Evolutionary conservation across 805 yeast species (phyloP).

Genomic region (Schwanniomyces vanrijiae): DNA sequence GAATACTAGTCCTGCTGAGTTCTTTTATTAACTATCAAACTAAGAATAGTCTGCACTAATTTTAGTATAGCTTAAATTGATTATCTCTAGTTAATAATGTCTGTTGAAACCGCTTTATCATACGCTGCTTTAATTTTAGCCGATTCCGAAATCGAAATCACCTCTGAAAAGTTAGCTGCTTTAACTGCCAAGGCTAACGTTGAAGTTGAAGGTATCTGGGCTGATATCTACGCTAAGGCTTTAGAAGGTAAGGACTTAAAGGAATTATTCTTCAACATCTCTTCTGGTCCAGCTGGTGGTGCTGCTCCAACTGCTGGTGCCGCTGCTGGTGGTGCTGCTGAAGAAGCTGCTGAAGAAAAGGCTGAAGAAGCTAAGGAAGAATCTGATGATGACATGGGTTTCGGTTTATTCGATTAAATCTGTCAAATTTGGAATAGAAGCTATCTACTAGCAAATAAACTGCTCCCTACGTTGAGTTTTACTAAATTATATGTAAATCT

Average conservation of each 20-base stretch:
- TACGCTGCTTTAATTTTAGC: constrained; percentile 53
- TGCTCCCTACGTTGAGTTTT: not conserved
- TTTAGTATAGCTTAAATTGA: constrained; percentile 43
- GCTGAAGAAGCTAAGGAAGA: constrained; percentile 35
- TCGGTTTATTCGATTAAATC: constrained; percentile 45
- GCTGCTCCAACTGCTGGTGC: constrained; percentile 37
- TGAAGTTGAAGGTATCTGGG: constrained; percentile 47
- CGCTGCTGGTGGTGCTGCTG: constrained; percentile 34
- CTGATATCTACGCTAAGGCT: constrained; percentile 49
- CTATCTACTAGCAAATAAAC: not conserved
- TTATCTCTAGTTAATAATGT: constrained; percentile 50
- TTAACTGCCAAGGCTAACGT: constrained; percentile 43
- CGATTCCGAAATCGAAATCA: constrained; percentile 47
- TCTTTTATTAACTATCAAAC: constrained; percentile 19
- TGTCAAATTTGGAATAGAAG: not conserved
- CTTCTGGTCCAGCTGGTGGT: constrained; percentile 45
- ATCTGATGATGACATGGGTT: constrained; percentile 43
- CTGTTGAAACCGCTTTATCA: constrained; percentile 49
- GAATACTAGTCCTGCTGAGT: not conserved
- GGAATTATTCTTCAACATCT: constrained; percentile 50
- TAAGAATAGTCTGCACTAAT: constrained; percentile 48
- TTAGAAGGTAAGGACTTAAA: constrained; percentile 47
- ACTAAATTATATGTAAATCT: not conserved
- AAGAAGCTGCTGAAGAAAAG: constrained; percentile 24
- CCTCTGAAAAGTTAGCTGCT: constrained; percentile 43